phyloP scores from a whole-genome alignment of 164 flowering plant genomes.

The Nymphaea thermarum region DNA sequence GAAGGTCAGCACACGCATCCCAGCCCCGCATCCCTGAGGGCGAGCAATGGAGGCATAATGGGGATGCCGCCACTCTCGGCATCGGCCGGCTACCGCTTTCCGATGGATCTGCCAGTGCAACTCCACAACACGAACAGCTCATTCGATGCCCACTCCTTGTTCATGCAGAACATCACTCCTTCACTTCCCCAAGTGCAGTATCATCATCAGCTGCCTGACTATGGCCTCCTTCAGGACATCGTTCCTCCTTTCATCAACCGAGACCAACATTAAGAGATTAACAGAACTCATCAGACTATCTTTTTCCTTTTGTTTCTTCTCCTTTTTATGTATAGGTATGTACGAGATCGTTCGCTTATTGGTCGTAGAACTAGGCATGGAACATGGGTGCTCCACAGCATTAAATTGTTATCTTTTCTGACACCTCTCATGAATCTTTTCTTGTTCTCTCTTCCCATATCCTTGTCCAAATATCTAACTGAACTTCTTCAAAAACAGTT shows the following conservation, averaged over 20 bases:
- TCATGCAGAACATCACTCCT: conserved; percentile 11
- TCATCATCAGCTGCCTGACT: conserved; percentile 14
- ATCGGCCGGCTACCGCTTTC: conserved; percentile 5
- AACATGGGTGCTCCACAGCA: not conserved
- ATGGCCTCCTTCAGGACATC: conserved; percentile 31
- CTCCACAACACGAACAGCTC: conserved; percentile 11
- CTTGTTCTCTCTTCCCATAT: no score
- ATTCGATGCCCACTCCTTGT: conserved; percentile 6
- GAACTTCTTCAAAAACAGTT: not conserved
- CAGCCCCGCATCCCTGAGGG: conserved; percentile 25
- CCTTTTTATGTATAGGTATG: not conserved
- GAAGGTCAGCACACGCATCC: conserved; percentile 56
- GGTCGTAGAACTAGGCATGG: not conserved
- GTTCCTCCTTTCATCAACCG: conserved; percentile 12
- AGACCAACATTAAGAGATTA: not conserved
- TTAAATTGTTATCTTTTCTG: not conserved
- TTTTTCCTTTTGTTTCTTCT: not conserved
- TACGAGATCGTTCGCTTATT: not conserved
- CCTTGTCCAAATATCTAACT: not conserved
- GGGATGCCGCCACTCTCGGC: conserved; percentile 7
- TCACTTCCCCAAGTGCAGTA: conserved; percentile 1
- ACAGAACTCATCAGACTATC: no score
- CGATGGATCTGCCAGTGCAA: conserved; percentile 17
- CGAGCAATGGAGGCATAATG: conserved; percentile 15
- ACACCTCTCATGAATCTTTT: not conserved